Conservation (phyloP, 192 early-diverging fungal genomes). For the Entomortierella beljakovae region DNA sequence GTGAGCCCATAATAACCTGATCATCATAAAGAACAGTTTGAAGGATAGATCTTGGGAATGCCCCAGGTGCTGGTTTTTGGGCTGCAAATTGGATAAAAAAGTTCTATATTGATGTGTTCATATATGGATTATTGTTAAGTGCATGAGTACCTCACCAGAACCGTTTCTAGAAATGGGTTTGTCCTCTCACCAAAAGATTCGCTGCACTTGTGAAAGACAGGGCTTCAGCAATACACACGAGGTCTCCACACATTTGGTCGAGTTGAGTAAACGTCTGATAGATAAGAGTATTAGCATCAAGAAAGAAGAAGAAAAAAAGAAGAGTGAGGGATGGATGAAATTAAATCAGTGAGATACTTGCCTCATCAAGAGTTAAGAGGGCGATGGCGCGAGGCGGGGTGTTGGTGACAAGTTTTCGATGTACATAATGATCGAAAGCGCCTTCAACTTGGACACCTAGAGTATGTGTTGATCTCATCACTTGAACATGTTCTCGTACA, state of each 20-base stretch:
- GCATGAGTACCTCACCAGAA: neutral
- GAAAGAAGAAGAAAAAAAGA: neutral
- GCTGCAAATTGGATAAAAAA: conserved; percentile 60
- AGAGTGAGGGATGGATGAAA: neutral
- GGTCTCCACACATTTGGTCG: conserved; percentile 46
- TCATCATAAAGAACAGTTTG: conserved; percentile 58
- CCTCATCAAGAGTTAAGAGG: conserved; percentile 60
- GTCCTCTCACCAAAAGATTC: conserved; percentile 57
- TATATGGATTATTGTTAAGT: neutral
- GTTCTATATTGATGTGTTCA: conserved; percentile 53
- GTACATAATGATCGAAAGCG: conserved; percentile 71
- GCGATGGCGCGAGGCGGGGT: conserved; percentile 71
- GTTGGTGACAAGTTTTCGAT: conserved; percentile 70
- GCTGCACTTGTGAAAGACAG: conserved; percentile 56
- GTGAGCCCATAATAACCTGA: conserved; percentile 50
- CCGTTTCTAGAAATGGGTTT: neutral
- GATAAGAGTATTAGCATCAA: too few species aligned
- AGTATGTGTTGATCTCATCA: conserved; percentile 25
- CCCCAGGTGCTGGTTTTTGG: conserved; percentile 60
- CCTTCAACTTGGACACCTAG: conserved; percentile 46
- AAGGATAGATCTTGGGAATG: conserved; percentile 63
- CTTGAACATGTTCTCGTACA: conserved; percentile 11
- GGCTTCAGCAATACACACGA: conserved; percentile 53
- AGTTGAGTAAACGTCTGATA: conserved; percentile 59
- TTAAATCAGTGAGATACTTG: conserved; percentile 7